Percentiles rank a stretch among this genome's conserved stretches.
Evolutionary conservation across 2,329 filamentous ascomycete genomes (phyloP).

Genomic region (Hymenoscyphus repandus): DNA sequence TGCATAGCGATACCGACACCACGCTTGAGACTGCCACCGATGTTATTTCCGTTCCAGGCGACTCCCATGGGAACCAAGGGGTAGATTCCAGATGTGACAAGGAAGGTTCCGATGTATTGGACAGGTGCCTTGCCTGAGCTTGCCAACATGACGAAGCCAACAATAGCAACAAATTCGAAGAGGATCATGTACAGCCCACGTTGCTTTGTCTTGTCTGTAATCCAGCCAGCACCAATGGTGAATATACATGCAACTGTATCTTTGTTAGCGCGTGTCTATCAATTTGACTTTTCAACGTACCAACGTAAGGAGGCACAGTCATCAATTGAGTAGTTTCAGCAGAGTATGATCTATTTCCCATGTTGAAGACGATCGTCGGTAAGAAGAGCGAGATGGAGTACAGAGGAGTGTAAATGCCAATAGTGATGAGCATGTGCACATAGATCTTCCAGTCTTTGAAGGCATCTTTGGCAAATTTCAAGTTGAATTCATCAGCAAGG

Average conservation of each 20-base stretch:
- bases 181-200: constrained; percentile 67
- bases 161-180: constrained; percentile 60
- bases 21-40: constrained; percentile 86
- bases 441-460: constrained; percentile 51
- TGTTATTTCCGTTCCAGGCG: constrained; percentile 81
- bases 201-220: constrained; percentile 66
- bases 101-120: constrained; percentile 76
- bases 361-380: constrained; percentile 39
- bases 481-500: constrained; percentile 56
- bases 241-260: constrained; percentile 50
- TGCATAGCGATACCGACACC: constrained; percentile 82
- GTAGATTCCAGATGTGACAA: constrained; percentile 75
- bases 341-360: constrained; percentile 43
- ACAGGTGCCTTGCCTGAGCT: constrained; percentile 56
- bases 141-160: constrained; percentile 75
- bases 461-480: constrained; percentile 53
- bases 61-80: constrained; percentile 80
- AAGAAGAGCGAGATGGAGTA: constrained; percentile 39
- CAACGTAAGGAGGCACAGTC: constrained; percentile 52
- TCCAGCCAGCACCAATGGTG: constrained; percentile 63
- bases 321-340: constrained; percentile 44
- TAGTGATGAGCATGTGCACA: constrained; percentile 46
- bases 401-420: constrained; percentile 50
- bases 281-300: background rate
- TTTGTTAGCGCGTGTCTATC: background rate